These are phyloP conservation scores for Scedosporium apiospermum DNA, from an alignment of 2,329 filamentous ascomycete genomes.

Conservation along the genomic window DNA sequence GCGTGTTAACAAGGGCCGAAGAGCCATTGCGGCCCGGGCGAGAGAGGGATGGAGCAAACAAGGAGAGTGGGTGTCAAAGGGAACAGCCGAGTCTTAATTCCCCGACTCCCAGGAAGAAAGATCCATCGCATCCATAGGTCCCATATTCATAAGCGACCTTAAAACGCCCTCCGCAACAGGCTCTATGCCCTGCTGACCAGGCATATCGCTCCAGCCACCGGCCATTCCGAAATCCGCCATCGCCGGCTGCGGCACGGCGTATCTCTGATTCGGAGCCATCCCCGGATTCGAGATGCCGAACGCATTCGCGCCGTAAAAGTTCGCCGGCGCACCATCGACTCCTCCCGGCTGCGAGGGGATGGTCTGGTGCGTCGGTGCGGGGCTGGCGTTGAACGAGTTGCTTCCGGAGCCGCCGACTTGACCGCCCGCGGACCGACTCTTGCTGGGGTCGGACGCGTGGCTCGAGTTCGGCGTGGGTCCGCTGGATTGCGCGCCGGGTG, in stretches of 20 bases:
- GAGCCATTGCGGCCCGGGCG: background rate
- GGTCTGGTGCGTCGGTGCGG: constrained; percentile 34
- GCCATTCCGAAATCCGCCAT: constrained; percentile 32
- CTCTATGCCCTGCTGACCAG: constrained; percentile 37
- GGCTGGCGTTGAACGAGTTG: constrained; percentile 43
- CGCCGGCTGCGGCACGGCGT: constrained; percentile 24
- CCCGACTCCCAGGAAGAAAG: constrained; percentile 35
- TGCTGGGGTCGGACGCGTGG: constrained; percentile 18
- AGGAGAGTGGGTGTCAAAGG: background rate
- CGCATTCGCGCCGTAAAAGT: constrained; percentile 15
- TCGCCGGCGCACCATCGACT: background rate
- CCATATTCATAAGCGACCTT: constrained; percentile 47
- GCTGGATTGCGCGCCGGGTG: constrained; percentile 41
- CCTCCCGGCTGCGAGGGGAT: constrained; percentile 9
- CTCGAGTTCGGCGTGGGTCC: constrained; percentile 53
- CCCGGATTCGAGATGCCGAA: constrained; percentile 27
- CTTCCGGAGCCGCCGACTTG: constrained; percentile 27
- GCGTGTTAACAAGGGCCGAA: background rate
- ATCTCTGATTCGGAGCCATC: constrained; percentile 23
- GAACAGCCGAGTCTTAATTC: background rate
- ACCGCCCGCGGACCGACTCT: constrained; percentile 16
- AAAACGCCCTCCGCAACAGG: constrained; percentile 49
- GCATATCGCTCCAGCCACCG: constrained; percentile 33
- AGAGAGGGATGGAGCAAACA: background rate
- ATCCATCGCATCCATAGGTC: constrained; percentile 52